These are phyloP conservation scores for Pythium grandisporangium DNA, from an alignment of 352 stramenopile species.

Conservation along the genomic window DNA sequence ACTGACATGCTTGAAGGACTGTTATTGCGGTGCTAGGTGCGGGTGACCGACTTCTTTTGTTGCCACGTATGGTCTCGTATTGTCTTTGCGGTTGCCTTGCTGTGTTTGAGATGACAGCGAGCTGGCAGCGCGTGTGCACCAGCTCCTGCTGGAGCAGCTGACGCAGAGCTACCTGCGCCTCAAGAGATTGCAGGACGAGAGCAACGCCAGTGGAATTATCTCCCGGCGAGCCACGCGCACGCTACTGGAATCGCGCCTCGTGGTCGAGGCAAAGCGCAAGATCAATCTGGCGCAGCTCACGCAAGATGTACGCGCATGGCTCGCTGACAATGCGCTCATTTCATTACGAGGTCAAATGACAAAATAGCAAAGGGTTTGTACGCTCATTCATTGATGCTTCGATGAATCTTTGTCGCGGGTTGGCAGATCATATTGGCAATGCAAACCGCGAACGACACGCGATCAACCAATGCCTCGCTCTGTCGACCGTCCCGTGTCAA, in stretches of 20 bases:
- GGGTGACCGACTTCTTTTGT: too few relatives aligned
- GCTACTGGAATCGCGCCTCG: constrained; percentile 41
- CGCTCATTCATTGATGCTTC: not conserved
- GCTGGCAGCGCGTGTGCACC: constrained; percentile 24
- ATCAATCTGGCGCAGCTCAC: constrained; percentile 31
- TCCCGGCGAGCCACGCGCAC: constrained; percentile 23
- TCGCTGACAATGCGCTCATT: too few relatives aligned
- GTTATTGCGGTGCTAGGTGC: too few relatives aligned
- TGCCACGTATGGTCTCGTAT: too few relatives aligned
- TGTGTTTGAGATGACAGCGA: constrained; percentile 16
- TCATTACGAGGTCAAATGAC: too few relatives aligned
- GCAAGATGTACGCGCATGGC: constrained; percentile 37
- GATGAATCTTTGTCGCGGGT: too few relatives aligned
- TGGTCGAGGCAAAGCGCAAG: constrained; percentile 57
- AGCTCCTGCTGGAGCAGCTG: constrained; percentile 31
- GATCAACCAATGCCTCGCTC: too few relatives aligned
- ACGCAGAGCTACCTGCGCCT: constrained; percentile 25
- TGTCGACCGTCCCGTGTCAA: too few relatives aligned
- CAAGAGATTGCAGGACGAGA: constrained; percentile 26
- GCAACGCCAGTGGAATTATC: constrained; percentile 33
- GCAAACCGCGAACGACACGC: too few relatives aligned
- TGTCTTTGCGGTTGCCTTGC: not conserved
- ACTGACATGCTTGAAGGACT: too few relatives aligned
- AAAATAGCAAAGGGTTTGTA: too few relatives aligned
- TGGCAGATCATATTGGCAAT: too few relatives aligned